Conservation (phyloP, 768 basidiomycete genomes). For the Floccularia luteovirens region DNA sequence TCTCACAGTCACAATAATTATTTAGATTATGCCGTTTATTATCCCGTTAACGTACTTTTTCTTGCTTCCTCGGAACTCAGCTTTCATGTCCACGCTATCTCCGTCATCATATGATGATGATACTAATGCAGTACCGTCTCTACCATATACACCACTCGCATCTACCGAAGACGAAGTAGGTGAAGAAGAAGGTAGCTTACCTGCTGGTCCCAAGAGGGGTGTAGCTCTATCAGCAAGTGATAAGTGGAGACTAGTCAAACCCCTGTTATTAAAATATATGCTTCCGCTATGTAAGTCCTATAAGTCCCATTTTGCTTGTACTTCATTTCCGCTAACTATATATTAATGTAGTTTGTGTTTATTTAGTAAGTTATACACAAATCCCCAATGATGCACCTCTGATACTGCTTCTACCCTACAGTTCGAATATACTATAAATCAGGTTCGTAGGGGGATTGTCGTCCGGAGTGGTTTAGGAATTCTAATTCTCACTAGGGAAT, state of each 20-base stretch:
- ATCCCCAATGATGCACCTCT: not conserved
- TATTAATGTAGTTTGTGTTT: conserved; percentile 27
- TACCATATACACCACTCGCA: conserved; percentile 39
- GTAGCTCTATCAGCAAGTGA: conserved; percentile 58
- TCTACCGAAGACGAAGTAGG: conserved; percentile 29
- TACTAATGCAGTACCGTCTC: conserved; percentile 16
- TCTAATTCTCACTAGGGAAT: conserved; percentile 51
- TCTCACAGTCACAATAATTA: not conserved
- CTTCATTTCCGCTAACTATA: not conserved
- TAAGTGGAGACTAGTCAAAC: conserved; percentile 77
- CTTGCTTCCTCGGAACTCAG: conserved; percentile 58
- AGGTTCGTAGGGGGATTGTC: conserved; percentile 27
- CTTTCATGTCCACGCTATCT: conserved; percentile 36
- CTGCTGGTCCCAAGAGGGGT: conserved; percentile 29
- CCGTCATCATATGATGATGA: conserved; percentile 29
- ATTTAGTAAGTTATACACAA: conserved; percentile 27
- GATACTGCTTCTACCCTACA: conserved; percentile 16
- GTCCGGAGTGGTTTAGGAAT: not conserved
- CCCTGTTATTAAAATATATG: conserved; percentile 82
- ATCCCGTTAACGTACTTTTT: conserved; percentile 74
- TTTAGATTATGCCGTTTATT: conserved; percentile 72
- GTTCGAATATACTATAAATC: conserved; percentile 92
- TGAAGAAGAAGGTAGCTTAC: conserved; percentile 31
- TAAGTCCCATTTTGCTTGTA: not conserved
- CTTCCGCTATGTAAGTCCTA: conserved; percentile 73